Evolutionary conservation across 1,284 basidiomycete species (phyloP), one percentile per base, ranked within the genome.

Genomic region (Moesziomyces sp.): DNA sequence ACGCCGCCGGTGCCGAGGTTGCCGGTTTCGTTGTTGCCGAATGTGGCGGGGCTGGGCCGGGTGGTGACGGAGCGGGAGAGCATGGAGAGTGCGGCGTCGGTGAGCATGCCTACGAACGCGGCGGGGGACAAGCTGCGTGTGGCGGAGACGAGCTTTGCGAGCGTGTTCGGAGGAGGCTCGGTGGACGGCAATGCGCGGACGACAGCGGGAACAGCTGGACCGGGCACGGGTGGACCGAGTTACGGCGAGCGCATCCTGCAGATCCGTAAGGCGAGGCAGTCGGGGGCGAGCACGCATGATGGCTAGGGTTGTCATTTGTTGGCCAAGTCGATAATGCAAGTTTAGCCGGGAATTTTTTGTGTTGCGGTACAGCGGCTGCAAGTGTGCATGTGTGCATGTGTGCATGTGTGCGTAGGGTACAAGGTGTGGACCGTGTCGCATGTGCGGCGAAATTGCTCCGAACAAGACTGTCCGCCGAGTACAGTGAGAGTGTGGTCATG

Each of bases 231-330:
- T 14, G 71, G 58, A 7, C 71, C 62, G 0, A 64, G 45, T 19
- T 74, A 74, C 45, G 71, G 71, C 4, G 61, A 74, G 54, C 44
- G 71, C 5, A 48, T 69, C 8, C 34, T 49, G 38, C 55, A 63
- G 62, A 74, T 74, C 42, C 55, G 65, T 3, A 59, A 61, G 23
- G 61, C 68, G 7, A 52, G 68, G n/a, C 61, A 71, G 61, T 52
- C 52, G 21, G 40, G 47, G n/a, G 57, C 63, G 8, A 53, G 58
- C 35, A 30, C 30, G 30, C 30, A 30, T 30, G 30, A 30, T 30
- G 6, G 24, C 30, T 30, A 30, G 11, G 30, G 10, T 11, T 11
- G 5, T 30, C 30, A 10, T 30, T 30, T 8, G 30, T 11, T 8
- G 9, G 9, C 30, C 6, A 30, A 30, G 9, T 30, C 11, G 30